Percentiles rank a stretch among this genome's conserved stretches.
Conservation (phyloP, 2,329 filamentous ascomycete species). For the Incumbomyces delicatus region DNA sequence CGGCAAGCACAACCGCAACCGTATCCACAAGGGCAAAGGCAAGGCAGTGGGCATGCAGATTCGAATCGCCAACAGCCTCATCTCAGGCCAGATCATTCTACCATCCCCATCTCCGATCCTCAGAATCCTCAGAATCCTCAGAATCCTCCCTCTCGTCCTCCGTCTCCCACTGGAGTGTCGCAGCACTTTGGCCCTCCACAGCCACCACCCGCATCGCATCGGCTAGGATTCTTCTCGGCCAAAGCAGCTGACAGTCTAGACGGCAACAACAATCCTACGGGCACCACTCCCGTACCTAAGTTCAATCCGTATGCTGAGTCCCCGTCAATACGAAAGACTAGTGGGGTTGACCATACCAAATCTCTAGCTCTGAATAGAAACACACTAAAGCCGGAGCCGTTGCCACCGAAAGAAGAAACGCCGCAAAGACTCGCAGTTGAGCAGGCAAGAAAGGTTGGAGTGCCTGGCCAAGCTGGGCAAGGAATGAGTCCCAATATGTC, state of each 20-base stretch:
- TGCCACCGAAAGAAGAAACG: not conserved
- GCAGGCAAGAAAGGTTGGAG: conserved; percentile 10
- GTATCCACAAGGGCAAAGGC: not conserved
- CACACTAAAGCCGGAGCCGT: conserved; percentile 5
- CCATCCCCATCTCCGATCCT: conserved; percentile 4
- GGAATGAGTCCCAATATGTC: conserved; percentile 20
- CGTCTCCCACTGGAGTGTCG: conserved; percentile 14
- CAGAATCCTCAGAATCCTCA: not conserved
- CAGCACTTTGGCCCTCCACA: conserved; percentile 12
- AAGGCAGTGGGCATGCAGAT: not conserved
- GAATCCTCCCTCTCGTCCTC: conserved; percentile 12
- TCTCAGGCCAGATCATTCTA: conserved; percentile 2
- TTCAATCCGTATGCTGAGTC: conserved; percentile 70
- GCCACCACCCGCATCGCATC: conserved; percentile 24
- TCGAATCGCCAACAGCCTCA: not conserved
- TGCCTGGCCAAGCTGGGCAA: not conserved
- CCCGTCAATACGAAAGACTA: conserved; percentile 80
- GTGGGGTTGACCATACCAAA: conserved; percentile 70
- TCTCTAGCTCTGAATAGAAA: conserved; percentile 59
- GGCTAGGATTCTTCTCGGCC: conserved; percentile 61
- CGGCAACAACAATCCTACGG: conserved; percentile 37
- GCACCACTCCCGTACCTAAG: conserved; percentile 37
- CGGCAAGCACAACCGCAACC: not conserved
- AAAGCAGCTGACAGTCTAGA: conserved; percentile 51
- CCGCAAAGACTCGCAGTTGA: conserved; percentile 9